These are phyloP conservation scores for Colletotrichum sp. DNA, from an alignment of 2,329 filamentous ascomycete genomes.

Conservation along the genomic window DNA sequence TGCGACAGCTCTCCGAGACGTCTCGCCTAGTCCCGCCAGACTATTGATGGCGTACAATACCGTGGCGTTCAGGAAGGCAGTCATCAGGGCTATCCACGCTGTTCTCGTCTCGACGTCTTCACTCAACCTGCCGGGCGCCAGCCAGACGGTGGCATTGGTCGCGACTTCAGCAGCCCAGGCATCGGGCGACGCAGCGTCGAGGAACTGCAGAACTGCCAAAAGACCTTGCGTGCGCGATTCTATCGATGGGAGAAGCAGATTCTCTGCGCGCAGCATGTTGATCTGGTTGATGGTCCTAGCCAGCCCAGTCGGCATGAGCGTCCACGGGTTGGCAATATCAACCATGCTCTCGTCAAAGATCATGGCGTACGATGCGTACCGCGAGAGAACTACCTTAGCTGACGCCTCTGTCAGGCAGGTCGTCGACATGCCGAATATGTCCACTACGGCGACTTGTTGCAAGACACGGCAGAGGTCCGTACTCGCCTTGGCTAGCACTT, in stretches of 20 bases:
- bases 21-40: background rate
- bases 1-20: background rate
- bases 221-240: background rate
- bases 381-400: background rate
- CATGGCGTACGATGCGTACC: background rate
- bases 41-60: background rate
- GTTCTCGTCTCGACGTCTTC: background rate
- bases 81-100: background rate
- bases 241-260: background rate
- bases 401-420: background rate
- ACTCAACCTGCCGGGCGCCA: background rate
- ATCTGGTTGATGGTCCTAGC: background rate
- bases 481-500: background rate
- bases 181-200: background rate
- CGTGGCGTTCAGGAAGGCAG: background rate
- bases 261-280: background rate
- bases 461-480: background rate
- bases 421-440: background rate
- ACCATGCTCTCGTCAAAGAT: background rate
- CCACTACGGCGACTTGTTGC: background rate
- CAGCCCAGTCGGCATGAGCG: background rate
- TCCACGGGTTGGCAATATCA: background rate
- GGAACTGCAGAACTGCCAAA: background rate
- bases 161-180: background rate
- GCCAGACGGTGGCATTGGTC: background rate